These are phyloP conservation scores for Kwoniella europaea DNA, from an alignment of 768 basidiomycete species.

Conservation along the genomic window DNA sequence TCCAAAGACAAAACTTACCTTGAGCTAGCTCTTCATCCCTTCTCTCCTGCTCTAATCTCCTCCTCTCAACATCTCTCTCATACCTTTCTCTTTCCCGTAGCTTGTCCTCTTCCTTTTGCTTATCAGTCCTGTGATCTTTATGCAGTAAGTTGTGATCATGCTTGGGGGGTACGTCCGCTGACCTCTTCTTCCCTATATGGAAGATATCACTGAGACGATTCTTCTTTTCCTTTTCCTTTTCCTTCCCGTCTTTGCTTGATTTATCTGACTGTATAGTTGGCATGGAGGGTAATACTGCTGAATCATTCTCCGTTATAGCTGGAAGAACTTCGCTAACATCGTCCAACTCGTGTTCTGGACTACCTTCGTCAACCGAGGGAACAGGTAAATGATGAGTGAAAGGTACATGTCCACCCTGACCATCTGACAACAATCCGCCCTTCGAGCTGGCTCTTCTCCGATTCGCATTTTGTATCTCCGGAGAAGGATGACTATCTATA, in stretches of 20 bases:
- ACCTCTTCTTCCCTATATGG: constrained; percentile 20
- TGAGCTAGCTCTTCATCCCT: constrained; percentile 48
- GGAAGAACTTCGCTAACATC: constrained; percentile 2
- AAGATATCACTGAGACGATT: constrained; percentile 34
- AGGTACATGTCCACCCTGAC: constrained; percentile 48
- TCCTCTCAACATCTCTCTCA: constrained; percentile 27
- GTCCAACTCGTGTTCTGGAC: constrained; percentile 22
- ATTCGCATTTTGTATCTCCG: background rate
- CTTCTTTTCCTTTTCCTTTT: constrained; percentile 21
- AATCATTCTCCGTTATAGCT: constrained; percentile 2
- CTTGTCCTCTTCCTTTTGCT: constrained; percentile 23
- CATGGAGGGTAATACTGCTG: background rate
- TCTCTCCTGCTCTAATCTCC: constrained; percentile 43
- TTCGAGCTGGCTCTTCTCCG: constrained; percentile 32
- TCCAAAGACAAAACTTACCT: constrained; percentile 28
- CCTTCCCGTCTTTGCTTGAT: constrained; percentile 18
- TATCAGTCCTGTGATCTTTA: constrained; percentile 12
- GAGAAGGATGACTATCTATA: constrained; percentile 8
- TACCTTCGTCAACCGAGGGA: constrained; percentile 26
- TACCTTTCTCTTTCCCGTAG: constrained; percentile 25
- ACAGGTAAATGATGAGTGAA: constrained; percentile 50
- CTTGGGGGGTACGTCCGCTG: constrained; percentile 1
- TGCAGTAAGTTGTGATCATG: constrained; percentile 6
- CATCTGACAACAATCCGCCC: constrained; percentile 15
- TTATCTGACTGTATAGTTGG: background rate